A percentile compares a stretch with the other conserved stretches of the same genome.
These are phyloP conservation scores for Sporothrix variecibatus DNA, from an alignment of 2,329 filamentous ascomycete species.

Conservation along the genomic window DNA sequence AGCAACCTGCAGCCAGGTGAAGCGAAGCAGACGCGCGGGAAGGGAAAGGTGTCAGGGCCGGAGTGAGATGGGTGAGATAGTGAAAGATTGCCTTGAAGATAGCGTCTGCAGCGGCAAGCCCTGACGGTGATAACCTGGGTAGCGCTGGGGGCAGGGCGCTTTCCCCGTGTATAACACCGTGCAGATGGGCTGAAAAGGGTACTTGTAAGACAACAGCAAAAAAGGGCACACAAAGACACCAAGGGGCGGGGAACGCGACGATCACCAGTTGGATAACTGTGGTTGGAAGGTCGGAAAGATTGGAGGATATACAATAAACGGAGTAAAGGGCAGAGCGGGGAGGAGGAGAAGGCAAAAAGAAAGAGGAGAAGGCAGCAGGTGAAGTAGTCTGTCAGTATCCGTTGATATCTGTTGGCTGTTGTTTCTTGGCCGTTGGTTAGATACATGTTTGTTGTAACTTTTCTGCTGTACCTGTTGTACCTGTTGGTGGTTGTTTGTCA, in stretches of 20 bases:
- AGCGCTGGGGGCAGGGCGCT: neutral
- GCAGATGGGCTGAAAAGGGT: neutral
- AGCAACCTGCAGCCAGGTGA: too few relatives aligned
- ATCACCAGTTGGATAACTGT: neutral
- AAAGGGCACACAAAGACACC: neutral
- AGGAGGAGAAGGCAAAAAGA: neutral
- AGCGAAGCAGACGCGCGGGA: neutral
- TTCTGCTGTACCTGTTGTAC: neutral
- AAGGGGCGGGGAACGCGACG: neutral
- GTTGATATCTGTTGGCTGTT: neutral
- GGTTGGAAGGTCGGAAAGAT: neutral
- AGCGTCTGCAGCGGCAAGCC: slow-evolving; percentile 9
- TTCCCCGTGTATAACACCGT: neutral
- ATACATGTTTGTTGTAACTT: neutral
- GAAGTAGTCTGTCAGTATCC: neutral
- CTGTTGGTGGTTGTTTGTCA: neutral
- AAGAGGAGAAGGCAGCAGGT: neutral
- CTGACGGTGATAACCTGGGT: neutral
- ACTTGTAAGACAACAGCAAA: neutral
- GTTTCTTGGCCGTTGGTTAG: neutral
- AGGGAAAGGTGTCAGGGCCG: neutral
- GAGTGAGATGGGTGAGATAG: neutral
- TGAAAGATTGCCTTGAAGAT: neutral
- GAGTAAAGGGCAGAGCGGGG: neutral
- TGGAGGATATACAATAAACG: neutral